These are phyloP conservation scores for Gloeopeniophorella convolvens DNA, from an alignment of 768 basidiomycete species.

Conservation along the genomic window DNA sequence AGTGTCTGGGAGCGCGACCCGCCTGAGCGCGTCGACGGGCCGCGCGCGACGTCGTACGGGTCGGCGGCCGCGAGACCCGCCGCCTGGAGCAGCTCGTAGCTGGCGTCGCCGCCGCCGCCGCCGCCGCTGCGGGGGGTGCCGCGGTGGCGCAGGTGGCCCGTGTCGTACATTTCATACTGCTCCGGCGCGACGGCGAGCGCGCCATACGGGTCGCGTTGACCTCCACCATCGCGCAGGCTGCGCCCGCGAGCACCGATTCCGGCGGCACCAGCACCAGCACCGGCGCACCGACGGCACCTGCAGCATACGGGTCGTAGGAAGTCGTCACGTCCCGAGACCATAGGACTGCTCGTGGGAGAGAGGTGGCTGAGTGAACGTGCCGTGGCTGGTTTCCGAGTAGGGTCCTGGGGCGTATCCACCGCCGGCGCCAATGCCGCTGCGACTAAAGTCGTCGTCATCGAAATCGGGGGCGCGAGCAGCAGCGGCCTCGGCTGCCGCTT, in stretches of 20 bases:
- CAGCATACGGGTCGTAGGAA: slow-evolving; percentile 32
- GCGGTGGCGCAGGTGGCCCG: slow-evolving; percentile 12
- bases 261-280: slow-evolving; percentile 32
- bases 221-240: slow-evolving; percentile 26
- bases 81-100: slow-evolving; percentile 16
- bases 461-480: slow-evolving; percentile 42
- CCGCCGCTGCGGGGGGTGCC: not conserved
- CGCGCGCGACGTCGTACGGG: slow-evolving; percentile 19
- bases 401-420: slow-evolving; percentile 27
- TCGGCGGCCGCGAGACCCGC: slow-evolving; percentile 14
- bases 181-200: slow-evolving; percentile 31
- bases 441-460: slow-evolving; percentile 42
- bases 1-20: not conserved
- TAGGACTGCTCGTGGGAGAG: slow-evolving; percentile 37
- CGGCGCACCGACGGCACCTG: slow-evolving; percentile 22
- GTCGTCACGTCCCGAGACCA: slow-evolving; percentile 44
- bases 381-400: slow-evolving; percentile 49
- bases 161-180: slow-evolving; percentile 23
- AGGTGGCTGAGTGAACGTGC: slow-evolving; percentile 43
- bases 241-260: slow-evolving; percentile 34
- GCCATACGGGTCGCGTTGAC: slow-evolving; percentile 32
- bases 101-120: not conserved
- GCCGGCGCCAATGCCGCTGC: slow-evolving; percentile 26
- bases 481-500: slow-evolving; percentile 60
- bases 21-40: slow-evolving; percentile 7